Evolutionary conservation across 805 yeast genomes (phyloP).

Genomic region (Lachancea waltii): DNA sequence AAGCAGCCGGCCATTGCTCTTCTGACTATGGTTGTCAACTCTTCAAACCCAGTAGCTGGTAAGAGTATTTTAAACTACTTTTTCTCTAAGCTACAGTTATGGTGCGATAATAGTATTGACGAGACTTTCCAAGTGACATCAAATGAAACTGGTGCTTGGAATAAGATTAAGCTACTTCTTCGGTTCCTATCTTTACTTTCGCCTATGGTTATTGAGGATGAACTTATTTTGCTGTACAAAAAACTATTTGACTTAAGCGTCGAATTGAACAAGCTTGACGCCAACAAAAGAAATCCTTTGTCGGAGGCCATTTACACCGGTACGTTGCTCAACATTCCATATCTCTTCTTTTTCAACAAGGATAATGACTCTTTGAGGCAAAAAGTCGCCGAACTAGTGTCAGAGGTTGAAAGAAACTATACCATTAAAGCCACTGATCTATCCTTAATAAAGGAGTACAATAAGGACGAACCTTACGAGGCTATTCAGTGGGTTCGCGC

Average conservation of each 20-base stretch:
- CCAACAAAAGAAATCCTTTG: constrained; percentile 43
- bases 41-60: constrained; percentile 59
- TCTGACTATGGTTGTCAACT: constrained; percentile 58
- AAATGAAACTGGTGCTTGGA: constrained; percentile 53
- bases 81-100: constrained; percentile 54
- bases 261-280: constrained; percentile 41
- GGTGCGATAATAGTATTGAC: constrained; percentile 37
- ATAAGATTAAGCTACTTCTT: constrained; percentile 59
- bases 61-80: constrained; percentile 61
- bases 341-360: constrained; percentile 42
- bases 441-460: constrained; percentile 24
- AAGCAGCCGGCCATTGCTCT: constrained; percentile 69
- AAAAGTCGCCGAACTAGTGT: constrained; percentile 41
- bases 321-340: constrained; percentile 60
- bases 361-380: constrained; percentile 25
- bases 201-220: constrained; percentile 52
- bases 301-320: constrained; percentile 65
- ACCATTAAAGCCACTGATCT: constrained; percentile 17
- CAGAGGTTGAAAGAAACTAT: constrained; percentile 35
- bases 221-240: constrained; percentile 41
- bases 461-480: constrained; percentile 40
- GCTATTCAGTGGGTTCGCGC: constrained; percentile 44
- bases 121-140: constrained; percentile 26
- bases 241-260: constrained; percentile 51
- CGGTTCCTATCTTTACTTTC: constrained; percentile 64